Evolutionary conservation across 164 flowering plant species (phyloP).

Genomic region (Platanus orientalis): DNA sequence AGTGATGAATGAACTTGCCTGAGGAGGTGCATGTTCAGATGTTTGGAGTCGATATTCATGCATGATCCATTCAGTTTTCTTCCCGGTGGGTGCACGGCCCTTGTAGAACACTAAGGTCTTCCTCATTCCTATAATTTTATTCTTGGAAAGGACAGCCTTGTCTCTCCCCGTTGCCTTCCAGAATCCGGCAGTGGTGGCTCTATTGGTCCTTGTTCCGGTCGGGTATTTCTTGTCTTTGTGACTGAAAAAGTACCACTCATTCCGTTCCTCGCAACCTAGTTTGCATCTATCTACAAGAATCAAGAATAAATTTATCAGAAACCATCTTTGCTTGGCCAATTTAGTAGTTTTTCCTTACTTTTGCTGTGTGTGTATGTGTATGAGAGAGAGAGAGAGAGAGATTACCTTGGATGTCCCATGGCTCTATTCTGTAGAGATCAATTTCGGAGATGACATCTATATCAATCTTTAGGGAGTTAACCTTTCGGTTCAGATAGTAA

Average conservation of each 20-base stretch:
- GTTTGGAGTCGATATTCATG: conserved; percentile 75
- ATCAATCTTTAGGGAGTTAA: conserved; percentile 53
- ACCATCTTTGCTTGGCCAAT: not conserved
- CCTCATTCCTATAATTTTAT: conserved; percentile 67
- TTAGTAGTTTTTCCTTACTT: not conserved
- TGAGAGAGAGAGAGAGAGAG: no score
- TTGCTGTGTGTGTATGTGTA: not conserved
- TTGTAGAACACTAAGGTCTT: conserved; percentile 81
- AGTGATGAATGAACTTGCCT: conserved; percentile 36
- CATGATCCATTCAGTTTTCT: conserved; percentile 80
- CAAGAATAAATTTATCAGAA: not conserved
- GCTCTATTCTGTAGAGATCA: conserved; percentile 85
- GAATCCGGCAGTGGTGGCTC: conserved; percentile 78
- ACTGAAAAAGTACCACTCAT: conserved; percentile 83
- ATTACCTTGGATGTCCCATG: conserved; percentile 88
- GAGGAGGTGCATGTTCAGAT: conserved; percentile 52
- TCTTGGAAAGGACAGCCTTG: conserved; percentile 65
- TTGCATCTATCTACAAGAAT: conserved; percentile 53
- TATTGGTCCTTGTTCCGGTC: conserved; percentile 67
- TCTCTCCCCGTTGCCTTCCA: conserved; percentile 91
- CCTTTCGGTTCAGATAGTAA: conserved; percentile 63
- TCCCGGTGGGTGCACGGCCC: conserved; percentile 80
- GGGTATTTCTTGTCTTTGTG: conserved; percentile 85
- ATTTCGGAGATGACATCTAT: conserved; percentile 63
- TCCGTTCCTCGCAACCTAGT: conserved; percentile 60